Evolutionary conservation across 2,329 filamentous ascomycete genomes (phyloP), one percentile per base, ranked within the genome.

Genomic region (Hawksworthiomyces lignivorus): DNA sequence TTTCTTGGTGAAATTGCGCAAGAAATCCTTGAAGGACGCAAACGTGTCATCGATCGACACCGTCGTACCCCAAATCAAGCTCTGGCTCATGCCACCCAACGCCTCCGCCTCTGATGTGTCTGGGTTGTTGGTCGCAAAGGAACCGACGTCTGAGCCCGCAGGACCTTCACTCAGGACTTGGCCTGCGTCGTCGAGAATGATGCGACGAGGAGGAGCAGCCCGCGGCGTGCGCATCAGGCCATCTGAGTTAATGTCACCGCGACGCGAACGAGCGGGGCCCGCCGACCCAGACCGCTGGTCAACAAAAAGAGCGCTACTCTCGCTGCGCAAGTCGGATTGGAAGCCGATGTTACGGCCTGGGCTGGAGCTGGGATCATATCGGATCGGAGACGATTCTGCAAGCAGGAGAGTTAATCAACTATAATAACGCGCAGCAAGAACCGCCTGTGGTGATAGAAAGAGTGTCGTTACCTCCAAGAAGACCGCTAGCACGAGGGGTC

Each of bases 1-100:
- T 63, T 96, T 96, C 52, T 79, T 82, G 46, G 88, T 87, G 54
- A 92, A 98, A 59, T 94, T 94, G 58, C 81, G 79, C 21, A 98
- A 69, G 56, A 98, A 98, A 50, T 92, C 88, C 57, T 92, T 90
- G 70, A 96, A 94, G 0, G 82, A 73, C 39, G 80, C 77, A 61
- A 94, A 85, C 0, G 87, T 88, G 59, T 97, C 89, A 46, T 87
- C 80, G 40, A 98, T 84, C 5, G 90, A 95, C 37, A 98, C 86
- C 29, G 94, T 97, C 32, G 92, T 98, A 61, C 92, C 92, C 92
- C 92, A 98, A 50, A 98, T 90, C 44, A 94, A 78, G 52, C 84
- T 80, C 43, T 83, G 82, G 29, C 85, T 86, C 45, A 78, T 78
- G 2, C 89, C 92, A 29, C 88, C 90, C 30, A 96, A 76, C 1